Base-by-base conservation (phyloP, 148 eudicot species). In the Rhododendron simsii region DNA sequence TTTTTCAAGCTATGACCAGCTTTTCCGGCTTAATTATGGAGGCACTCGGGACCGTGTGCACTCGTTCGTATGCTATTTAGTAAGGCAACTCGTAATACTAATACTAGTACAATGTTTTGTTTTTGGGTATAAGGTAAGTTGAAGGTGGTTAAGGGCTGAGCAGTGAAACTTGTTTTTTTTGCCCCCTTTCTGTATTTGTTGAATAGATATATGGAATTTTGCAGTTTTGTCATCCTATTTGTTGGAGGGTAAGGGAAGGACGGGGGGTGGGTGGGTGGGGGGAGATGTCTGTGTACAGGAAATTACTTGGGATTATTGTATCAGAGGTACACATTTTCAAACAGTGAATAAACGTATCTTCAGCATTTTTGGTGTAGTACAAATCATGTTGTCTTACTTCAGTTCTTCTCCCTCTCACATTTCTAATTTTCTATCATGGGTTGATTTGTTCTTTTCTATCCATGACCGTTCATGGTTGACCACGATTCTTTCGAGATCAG, bases 1-100 rank as follows among this genome's bases (percentile, higher is more conserved):
- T 96, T 78, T 96, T 96, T 74, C 98, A 96, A 86, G 94, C 99
- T 8, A 88, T 96, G 96, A 94, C 98, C 16, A 95, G 99, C 80
- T 96, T 96, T 91, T 96, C 99, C 69, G 89, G 91, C 81, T 82
- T 96, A 83, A 90, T 95, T 84, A 88, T 81, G 87, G 97, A 93
- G 83, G 91, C 95, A 41, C 90, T 96, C 33, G 98, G 92, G 90
- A 85, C 90, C 14, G 96, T 91, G n/a, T 96, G 99, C 89, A 90
- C 92, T 10, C 92, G 93, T 51, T 95, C 99, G 4, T 97, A 95
- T 82, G 90, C 95, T 30, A 94, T 97, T 39, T 93, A 93, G 80
- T 92, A 92, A 91, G 61, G 61, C 61, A 18, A 18, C 45, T 41
- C 45, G 45, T 41, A 6, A 41, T 41, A 84, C 50, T 84, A 79